Conservation (phyloP, 179 eudicot genomes). For the Heliamphora pulchella region DNA sequence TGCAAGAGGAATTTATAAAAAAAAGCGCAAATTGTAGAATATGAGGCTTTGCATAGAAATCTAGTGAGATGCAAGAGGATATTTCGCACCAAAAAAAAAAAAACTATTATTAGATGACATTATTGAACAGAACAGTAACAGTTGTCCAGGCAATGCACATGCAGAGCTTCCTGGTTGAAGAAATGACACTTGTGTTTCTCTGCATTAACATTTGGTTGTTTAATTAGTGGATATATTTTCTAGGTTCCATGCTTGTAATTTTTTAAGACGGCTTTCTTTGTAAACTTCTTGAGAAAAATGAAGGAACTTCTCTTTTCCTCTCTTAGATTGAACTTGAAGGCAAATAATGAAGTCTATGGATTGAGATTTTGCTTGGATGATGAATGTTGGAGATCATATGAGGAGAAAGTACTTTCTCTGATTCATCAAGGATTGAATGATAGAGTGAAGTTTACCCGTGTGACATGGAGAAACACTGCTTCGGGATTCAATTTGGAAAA, state of each 20-base stretch:
- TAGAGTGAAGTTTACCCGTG: conserved; percentile 70
- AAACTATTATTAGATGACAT: neutral
- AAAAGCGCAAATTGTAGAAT: neutral
- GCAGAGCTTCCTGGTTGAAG: neutral
- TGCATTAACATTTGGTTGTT: too few species aligned
- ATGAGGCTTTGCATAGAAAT: neutral
- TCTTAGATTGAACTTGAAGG: conserved; percentile 71
- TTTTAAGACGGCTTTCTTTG: neutral
- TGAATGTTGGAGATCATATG: conserved; percentile 89
- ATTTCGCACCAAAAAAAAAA: neutral
- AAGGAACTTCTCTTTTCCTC: conserved; percentile 5
- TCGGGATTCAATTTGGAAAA: conserved; percentile 47
- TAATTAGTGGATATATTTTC: neutral
- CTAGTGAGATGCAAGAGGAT: neutral
- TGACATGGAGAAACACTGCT: conserved; percentile 63
- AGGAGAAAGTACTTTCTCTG: conserved; percentile 62
- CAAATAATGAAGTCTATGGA: conserved; percentile 34
- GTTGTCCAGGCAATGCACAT: neutral
- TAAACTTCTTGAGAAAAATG: neutral
- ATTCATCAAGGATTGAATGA: conserved; percentile 59
- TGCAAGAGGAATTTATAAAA: neutral
- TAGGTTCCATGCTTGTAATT: neutral
- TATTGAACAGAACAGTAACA: neutral
- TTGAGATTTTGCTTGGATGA: conserved; percentile 67
- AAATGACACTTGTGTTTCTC: neutral